Base-by-base conservation (phyloP, 495 filamentous ascomycete genomes). In the Podospora sp. region DNA sequence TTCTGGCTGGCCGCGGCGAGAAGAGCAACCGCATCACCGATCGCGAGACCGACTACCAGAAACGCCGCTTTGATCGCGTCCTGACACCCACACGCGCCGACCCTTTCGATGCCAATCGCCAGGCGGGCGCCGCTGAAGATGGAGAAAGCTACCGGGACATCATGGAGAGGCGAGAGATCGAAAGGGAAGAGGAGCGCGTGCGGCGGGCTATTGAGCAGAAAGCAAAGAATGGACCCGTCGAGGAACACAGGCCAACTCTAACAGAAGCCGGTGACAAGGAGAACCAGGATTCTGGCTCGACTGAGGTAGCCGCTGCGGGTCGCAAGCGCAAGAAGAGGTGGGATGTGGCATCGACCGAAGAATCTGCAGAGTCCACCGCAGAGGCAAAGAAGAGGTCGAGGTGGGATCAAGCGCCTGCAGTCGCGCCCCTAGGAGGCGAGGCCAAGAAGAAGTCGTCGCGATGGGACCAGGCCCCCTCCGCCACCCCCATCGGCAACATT, bases 41-140 rank as follows among this genome's bases (percentile, higher is more conserved):
- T 71, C 88, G 96, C 67, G 93, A 98, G 82, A 96, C 94, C 64
- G 94, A 97, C 74, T 99, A 99, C 75, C 96, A 99, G 79, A 97
- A 97, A 81, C 92, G 94, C 63, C 88, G 92, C 60, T 93, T 94
- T 74, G 87, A 95, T 72, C 92, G 95, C 56, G 90, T 88, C 61
- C 82, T 97, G 66, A 94, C 92, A 18, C 94, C 94, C 9, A 94
- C 92, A 9, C 87, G 93, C 76, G 93, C 91, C 63, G 94, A 97
- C 78, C 89, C 93, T 29, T 97, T 96, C 72, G 91, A 91, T 35
- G 87, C 87, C 68, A 91, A 92, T 75, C 76, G 86, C 58, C 85
- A 92, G 71, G 88, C 86, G 29, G 89, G 88, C 61, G 86, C 84
- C 20, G 81, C 89, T 46, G 85, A 84, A 66, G 83, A 87, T 65